Conservation (phyloP, 192 early-diverging fungal species). For the Podila epigama region DNA sequence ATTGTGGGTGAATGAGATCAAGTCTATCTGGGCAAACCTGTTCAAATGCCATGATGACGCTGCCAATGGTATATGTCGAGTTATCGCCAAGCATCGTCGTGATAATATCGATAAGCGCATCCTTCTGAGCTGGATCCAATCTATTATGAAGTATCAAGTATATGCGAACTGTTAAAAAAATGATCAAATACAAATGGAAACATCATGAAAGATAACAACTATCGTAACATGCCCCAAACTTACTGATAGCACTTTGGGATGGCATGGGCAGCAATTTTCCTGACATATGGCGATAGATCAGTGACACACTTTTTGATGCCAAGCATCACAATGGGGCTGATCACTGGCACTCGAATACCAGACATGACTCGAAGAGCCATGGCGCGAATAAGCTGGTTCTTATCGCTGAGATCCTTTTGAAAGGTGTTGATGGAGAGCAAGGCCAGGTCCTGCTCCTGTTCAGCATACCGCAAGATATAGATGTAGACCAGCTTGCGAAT, state of each 20-base stretch:
- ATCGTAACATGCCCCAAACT: neutral
- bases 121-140: slow-evolving; percentile 78
- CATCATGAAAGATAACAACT: neutral
- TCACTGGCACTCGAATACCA: slow-evolving; percentile 91
- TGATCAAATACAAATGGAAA: neutral
- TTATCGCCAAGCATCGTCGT: slow-evolving; percentile 80
- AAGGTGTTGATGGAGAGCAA: slow-evolving; percentile 97
- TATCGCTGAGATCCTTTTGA: slow-evolving; percentile 94
- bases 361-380: slow-evolving; percentile 97
- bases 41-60: slow-evolving; percentile 84
- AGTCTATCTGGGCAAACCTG: slow-evolving; percentile 86
- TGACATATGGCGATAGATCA: slow-evolving; percentile 92
- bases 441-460: slow-evolving; percentile 95
- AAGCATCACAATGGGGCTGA: slow-evolving; percentile 90
- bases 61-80: slow-evolving; percentile 88
- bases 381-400: slow-evolving; percentile 91
- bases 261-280: slow-evolving; percentile 91
- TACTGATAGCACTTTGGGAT: slow-evolving; percentile 88
- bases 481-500: slow-evolving; percentile 96
- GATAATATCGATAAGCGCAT: slow-evolving; percentile 81
- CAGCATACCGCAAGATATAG: slow-evolving; percentile 93
- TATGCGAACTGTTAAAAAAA: neutral
- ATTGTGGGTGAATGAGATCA: slow-evolving; percentile 90
- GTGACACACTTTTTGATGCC: slow-evolving; percentile 87
- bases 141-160: slow-evolving; percentile 50